Evolutionary conservation across 108 stramenopile genomes (phyloP).

Genomic region (Skeletonema tropicum): DNA sequence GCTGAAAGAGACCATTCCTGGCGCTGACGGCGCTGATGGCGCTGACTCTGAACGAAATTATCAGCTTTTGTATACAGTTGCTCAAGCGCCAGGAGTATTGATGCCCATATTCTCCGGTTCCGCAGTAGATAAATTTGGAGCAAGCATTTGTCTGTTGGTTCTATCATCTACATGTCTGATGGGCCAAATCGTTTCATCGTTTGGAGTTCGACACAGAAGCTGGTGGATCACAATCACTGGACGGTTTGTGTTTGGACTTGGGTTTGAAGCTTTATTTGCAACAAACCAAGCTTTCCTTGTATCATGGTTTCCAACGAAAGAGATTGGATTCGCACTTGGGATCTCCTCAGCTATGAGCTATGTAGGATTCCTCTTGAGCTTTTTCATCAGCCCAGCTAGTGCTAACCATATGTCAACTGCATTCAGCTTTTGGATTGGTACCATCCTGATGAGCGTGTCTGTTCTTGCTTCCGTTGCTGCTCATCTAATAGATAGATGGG

Average conservation of each 20-base stretch:
- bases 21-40: no score
- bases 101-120: background rate
- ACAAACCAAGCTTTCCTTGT: no score
- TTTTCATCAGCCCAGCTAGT: background rate
- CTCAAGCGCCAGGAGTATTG: background rate
- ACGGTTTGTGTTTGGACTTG: no score
- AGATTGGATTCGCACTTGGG: background rate
- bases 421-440: conserved; percentile 1
- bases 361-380: background rate
- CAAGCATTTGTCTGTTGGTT: background rate
- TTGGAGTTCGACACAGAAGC: no score
- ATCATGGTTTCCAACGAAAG: background rate
- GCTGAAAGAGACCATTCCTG: no score
- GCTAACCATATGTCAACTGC: background rate
- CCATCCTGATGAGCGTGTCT: background rate
- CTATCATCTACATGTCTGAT: no score
- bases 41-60: no score
- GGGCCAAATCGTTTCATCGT: no score
- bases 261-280: no score
- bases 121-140: background rate
- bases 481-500: no score
- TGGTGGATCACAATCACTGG: no score
- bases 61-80: background rate
- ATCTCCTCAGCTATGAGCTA: conserved; percentile 1
- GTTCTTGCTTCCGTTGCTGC: no score